Base-by-base conservation (phyloP, 768 basidiomycete genomes). In the Amanita phalloides region DNA sequence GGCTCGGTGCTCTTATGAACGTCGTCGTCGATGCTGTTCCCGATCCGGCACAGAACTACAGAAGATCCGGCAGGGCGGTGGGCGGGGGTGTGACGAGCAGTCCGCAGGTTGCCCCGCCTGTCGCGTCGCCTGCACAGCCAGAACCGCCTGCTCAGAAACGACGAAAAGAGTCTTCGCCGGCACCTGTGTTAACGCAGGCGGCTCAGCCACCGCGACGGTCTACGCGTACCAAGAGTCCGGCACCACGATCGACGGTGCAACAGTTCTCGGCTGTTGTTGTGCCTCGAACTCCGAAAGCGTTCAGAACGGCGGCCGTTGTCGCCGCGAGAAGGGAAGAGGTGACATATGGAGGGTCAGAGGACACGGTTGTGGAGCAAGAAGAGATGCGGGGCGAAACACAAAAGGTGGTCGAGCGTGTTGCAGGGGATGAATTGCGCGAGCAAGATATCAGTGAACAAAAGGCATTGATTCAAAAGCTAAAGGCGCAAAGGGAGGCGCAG, bases 401-500 rank as follows among this genome's bases (percentile, higher is more conserved):
- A 1, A 78, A 75, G 30, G 73, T 69, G 0, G 67, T 81, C 21
- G 78, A 81, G 38, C 71, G 75, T 25, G 68, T 84, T 2, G 76
- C 80, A 1, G 79, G 76, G 28, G 73, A 78, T 20, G 78, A 82
- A 59, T 73, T 87, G 62, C 76, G 75, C 5, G 72, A 79, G 36
- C 73, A 83, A 58, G 90, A 91, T 63, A 75, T 94, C 39, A 72
- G 71, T 30, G 88, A 90, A 60, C 87, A 91, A 67, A 79, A 80
- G 65, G 81, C 80, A 59, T 64, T 94, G 61, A 88, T 93, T 46
- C 75, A 78, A 37, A 74, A 76, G 48, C 65, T 94, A 55, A 90
- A 86, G 60, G 76, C 77, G 1, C 74, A 85, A 64, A 72, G 84
- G 17, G 77, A 76, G 7, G 67, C 62, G 41, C 54, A 61, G 39